phyloP scores from a whole-genome alignment of 1,139 yeast genomes.

The Sugiyamaella sp. region DNA sequence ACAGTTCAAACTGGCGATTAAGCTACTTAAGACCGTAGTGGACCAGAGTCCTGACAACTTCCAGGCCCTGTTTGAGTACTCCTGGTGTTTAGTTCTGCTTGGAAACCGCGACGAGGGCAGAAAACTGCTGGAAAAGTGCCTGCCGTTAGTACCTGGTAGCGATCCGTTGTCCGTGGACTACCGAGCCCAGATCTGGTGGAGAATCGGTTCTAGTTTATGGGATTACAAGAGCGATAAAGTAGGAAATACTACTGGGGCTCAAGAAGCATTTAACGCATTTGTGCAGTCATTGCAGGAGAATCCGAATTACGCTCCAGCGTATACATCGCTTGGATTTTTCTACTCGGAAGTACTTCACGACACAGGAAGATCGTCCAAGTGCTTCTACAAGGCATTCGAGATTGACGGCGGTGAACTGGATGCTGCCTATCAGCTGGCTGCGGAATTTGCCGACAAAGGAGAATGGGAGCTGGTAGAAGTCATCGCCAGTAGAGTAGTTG shows the following conservation, averaged over 20 bases:
- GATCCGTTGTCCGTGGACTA: slow-evolving; percentile 57
- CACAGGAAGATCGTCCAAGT: slow-evolving; percentile 71
- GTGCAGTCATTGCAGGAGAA: slow-evolving; percentile 66
- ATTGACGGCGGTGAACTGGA: slow-evolving; percentile 72
- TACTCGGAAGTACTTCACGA: slow-evolving; percentile 64
- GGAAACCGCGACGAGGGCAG: slow-evolving; percentile 60
- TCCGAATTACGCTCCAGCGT: slow-evolving; percentile 71
- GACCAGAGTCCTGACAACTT: slow-evolving; percentile 54
- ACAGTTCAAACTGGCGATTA: slow-evolving; percentile 56
- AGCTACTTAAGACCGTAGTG: slow-evolving; percentile 55
- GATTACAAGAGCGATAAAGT: slow-evolving; percentile 36
- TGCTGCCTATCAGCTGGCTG: slow-evolving; percentile 75
- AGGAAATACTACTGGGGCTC: slow-evolving; percentile 16
- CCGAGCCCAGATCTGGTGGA: slow-evolving; percentile 67
- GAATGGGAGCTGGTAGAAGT: slow-evolving; percentile 90
- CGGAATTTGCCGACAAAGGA: slow-evolving; percentile 60
- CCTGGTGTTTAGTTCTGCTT: slow-evolving; percentile 74
- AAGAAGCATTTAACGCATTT: slow-evolving; percentile 55
- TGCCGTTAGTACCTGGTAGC: slow-evolving; percentile 51
- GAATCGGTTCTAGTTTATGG: slow-evolving; percentile 66
- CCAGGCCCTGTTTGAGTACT: slow-evolving; percentile 68
- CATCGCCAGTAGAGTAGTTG: slow-evolving; percentile 59
- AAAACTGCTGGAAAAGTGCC: slow-evolving; percentile 49
- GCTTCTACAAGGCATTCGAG: slow-evolving; percentile 89
- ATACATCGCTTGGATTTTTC: slow-evolving; percentile 74